A percentile compares a stretch with the other conserved stretches of the same genome.
These are phyloP conservation scores for Incumbomyces lentus DNA, from an alignment of 2,329 filamentous ascomycete genomes.

Conservation along the genomic window DNA sequence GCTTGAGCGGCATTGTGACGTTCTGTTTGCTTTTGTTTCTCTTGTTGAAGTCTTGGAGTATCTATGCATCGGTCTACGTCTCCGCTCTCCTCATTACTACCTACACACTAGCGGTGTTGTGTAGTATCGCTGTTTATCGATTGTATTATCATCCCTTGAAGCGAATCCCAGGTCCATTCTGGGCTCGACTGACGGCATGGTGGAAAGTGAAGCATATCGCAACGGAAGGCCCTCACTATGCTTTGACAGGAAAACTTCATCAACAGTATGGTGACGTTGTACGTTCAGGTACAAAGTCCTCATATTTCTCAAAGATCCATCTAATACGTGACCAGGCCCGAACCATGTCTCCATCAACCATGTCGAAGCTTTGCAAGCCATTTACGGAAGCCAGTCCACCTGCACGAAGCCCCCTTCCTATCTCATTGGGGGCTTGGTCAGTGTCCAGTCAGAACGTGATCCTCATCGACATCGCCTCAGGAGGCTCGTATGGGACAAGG, in stretches of 20 bases:
- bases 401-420: conserved; percentile 37
- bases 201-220: conserved; percentile 29
- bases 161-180: conserved; percentile 22
- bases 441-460: conserved; percentile 2
- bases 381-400: conserved; percentile 30
- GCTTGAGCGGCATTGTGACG: neutral
- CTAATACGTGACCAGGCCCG: conserved; percentile 8
- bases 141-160: conserved; percentile 21
- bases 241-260: conserved; percentile 22
- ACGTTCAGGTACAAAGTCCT: neutral
- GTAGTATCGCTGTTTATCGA: conserved; percentile 21
- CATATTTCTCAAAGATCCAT: neutral
- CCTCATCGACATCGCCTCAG: neutral
- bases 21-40: neutral
- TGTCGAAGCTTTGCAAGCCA: conserved; percentile 24
- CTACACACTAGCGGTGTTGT: conserved; percentile 6
- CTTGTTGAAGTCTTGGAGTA: neutral
- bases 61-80: neutral
- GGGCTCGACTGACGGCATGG: conserved; percentile 23
- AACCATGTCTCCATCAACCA: conserved; percentile 14
- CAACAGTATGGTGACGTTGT: conserved; percentile 22
- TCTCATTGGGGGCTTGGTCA: conserved; percentile 15
- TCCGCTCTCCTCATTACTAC: neutral
- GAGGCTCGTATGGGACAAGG: conserved; percentile 3
- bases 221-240: neutral